Evolutionary conservation across 2,329 filamentous ascomycete species (phyloP).

Genomic region (Dactylellina haptotyla): DNA sequence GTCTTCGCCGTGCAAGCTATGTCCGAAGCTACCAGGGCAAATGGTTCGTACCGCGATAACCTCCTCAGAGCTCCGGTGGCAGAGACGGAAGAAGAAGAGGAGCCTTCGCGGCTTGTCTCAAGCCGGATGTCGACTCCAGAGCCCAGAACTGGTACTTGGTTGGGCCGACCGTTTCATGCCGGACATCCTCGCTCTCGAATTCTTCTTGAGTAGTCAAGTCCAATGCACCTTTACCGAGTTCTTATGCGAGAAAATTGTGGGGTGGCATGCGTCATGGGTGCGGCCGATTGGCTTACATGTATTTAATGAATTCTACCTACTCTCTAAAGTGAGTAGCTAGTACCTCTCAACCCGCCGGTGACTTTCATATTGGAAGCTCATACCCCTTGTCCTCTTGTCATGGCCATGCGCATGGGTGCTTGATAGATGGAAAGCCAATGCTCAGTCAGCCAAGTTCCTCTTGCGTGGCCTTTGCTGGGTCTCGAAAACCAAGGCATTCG

Average conservation of each 20-base stretch:
- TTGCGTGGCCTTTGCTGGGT: background rate
- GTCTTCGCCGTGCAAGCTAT: slow-evolving; percentile 14
- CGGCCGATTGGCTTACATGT: background rate
- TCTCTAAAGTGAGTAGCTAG: background rate
- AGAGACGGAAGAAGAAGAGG: slow-evolving; percentile 6
- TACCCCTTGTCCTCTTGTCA: background rate
- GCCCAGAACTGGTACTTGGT: slow-evolving; percentile 18
- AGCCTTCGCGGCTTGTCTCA: background rate
- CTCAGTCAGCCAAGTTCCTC: no score
- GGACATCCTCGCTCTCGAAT: background rate
- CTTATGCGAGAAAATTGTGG: slow-evolving; percentile 27
- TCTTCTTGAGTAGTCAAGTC: background rate
- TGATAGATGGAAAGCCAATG: background rate
- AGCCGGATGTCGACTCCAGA: background rate
- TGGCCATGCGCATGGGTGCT: background rate
- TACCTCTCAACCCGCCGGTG: background rate
- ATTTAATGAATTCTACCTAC: slow-evolving; percentile 1
- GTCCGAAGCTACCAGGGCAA: slow-evolving; percentile 18
- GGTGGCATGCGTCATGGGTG: slow-evolving; percentile 30
- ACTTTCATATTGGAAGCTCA: slow-evolving; percentile 11
- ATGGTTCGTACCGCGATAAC: background rate
- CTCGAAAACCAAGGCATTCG: slow-evolving; percentile 8
- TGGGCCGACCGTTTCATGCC: slow-evolving; percentile 5
- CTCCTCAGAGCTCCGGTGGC: background rate
- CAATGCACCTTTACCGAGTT: slow-evolving; percentile 13